Percentiles rank a stretch among this genome's conserved stretches.
phyloP scores from a whole-genome alignment of 2,329 filamentous ascomycete genomes.

The Apiospora koreana region DNA sequence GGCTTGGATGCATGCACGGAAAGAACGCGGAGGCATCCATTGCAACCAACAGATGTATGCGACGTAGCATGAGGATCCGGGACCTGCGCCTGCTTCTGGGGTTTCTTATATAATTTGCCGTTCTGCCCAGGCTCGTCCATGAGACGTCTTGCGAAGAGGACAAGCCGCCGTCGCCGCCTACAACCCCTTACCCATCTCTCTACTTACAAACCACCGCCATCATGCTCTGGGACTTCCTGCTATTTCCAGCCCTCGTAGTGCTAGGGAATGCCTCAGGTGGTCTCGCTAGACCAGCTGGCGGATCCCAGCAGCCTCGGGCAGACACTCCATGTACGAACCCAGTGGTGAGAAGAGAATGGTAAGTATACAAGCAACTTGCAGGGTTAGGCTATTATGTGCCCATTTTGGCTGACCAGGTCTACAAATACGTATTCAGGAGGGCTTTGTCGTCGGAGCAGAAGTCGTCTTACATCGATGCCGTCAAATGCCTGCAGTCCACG shows the following conservation, averaged over 20 bases:
- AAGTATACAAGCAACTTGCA: background rate
- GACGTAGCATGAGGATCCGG: background rate
- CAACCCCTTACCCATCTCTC: background rate
- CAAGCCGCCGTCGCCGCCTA: background rate
- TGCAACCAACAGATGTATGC: background rate
- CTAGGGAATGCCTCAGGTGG: background rate
- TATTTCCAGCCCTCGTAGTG: background rate
- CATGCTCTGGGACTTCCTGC: background rate
- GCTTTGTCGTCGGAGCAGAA: slow-evolving; percentile 22
- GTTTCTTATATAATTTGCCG: background rate
- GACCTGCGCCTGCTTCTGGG: background rate
- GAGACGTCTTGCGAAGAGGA: background rate
- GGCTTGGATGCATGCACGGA: background rate
- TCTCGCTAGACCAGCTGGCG: background rate
- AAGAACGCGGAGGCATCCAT: background rate
- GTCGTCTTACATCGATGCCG: slow-evolving; percentile 39
- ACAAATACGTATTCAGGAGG: slow-evolving; percentile 2
- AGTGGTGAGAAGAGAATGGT: background rate
- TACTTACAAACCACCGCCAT: background rate
- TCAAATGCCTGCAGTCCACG: slow-evolving; percentile 38
- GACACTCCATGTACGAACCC: background rate
- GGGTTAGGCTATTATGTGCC: too few species aligned
- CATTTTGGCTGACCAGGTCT: background rate
- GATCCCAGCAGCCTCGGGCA: background rate
- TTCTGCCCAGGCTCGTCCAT: background rate